A percentile compares a stretch with the other conserved stretches of the same genome.
phyloP scores from a whole-genome alignment of 2,329 filamentous ascomycete genomes.

The Aspergillus brasiliensis region DNA sequence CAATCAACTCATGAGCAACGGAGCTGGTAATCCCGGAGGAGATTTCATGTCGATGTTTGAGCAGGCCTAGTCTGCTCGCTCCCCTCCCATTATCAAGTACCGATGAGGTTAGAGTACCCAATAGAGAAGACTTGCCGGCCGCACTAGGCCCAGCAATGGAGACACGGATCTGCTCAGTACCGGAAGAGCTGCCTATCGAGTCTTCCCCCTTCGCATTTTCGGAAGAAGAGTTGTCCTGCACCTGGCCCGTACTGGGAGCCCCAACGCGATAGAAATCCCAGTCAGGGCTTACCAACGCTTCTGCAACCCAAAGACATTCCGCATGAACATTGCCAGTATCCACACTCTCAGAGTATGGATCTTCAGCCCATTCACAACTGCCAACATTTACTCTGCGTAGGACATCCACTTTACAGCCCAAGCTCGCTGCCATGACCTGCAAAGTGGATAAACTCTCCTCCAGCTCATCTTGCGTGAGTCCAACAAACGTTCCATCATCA shows the following conservation, averaged over 20 bases:
- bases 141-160: conserved; percentile 87
- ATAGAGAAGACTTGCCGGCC: conserved; percentile 86
- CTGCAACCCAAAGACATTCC: conserved; percentile 79
- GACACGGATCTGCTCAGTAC: conserved; percentile 75
- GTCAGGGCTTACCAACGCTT: conserved; percentile 82
- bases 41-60: conserved; percentile 93
- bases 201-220: conserved; percentile 2
- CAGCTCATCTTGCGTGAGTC: conserved; percentile 86
- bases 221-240: conserved; percentile 3
- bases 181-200: conserved; percentile 43
- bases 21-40: conserved; percentile 91
- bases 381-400: conserved; percentile 82
- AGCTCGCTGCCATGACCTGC: conserved; percentile 84
- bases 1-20: conserved; percentile 88
- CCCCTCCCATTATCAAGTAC: conserved; percentile 89
- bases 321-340: conserved; percentile 30
- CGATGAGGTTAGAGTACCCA: conserved; percentile 86
- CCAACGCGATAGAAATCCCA: conserved; percentile 49
- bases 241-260: conserved; percentile 7
- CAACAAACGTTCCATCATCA: conserved; percentile 89
- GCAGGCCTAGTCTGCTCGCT: conserved; percentile 80
- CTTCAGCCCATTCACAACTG: conserved; percentile 65
- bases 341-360: conserved; percentile 21
- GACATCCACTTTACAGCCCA: conserved; percentile 84
- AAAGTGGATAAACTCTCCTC: conserved; percentile 86